Base-by-base conservation (phyloP, 805 yeast genomes). In the Teunomyces gatunensis region DNA sequence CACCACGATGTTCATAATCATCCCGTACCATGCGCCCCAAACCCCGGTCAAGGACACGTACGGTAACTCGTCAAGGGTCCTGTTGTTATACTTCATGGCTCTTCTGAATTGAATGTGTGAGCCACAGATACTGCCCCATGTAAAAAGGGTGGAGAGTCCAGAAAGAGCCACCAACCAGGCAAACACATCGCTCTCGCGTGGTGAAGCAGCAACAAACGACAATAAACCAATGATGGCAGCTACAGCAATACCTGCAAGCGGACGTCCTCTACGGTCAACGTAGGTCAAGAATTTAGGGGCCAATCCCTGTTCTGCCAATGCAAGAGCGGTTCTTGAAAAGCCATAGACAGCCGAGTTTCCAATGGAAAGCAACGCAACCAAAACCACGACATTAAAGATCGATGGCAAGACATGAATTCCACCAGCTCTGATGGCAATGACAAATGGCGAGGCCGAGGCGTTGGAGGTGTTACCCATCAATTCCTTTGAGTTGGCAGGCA, bases 11-110 rank as follows among this genome's bases (percentile, higher is more conserved):
- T 65, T 57, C 50, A 64, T 58, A 9, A 60, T 20, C 17, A 58
- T 50, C 2, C 65, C 60, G 48, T 63, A 65, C 43, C 53, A 54
- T 1, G 67, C 59, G 9, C 73, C 73, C 49, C 47, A 44, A 2
- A 67, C 48, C 23, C 81, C 83, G 5, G 81, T 81, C n/a, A 67
- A 55, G 30, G 85, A 69, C 43, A 62, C 63, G 61, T 74, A 84
- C 0, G 85, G 86, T 43, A 84, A 67, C 36, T 81, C 84, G 4
- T 62, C 66, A 18, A 70, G 50, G 6, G 69, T 50, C 47, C 75
- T 65, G 21, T 78, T 79, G 17, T 53, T 52, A 27, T 30, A 36
- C 10, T 40, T 44, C 63, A 59, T 48, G 11, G 65, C 66, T 10
- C 61, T 56, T 32, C 66, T 53, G 54, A 62, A 60, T 28, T 63